Conservation (phyloP, 1,284 basidiomycete genomes). For the Ganoderma boninense region DNA sequence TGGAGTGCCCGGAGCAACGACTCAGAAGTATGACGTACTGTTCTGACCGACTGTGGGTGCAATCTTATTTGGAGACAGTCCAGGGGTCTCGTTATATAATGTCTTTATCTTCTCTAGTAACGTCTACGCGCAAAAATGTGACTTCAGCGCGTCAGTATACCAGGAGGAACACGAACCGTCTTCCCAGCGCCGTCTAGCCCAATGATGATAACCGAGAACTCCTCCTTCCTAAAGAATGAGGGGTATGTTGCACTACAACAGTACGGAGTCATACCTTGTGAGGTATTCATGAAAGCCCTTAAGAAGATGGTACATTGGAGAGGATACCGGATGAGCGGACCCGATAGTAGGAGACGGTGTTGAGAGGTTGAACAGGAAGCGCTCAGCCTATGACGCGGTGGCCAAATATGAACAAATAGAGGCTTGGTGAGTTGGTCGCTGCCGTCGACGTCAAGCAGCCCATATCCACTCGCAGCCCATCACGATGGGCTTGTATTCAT, state of each 20-base stretch:
- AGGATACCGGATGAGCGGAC: neutral
- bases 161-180: slow-evolving; percentile 63
- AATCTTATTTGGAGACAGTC: slow-evolving; percentile 88
- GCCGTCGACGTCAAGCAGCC: slow-evolving; percentile 23
- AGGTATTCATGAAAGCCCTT: slow-evolving; percentile 90
- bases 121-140: slow-evolving; percentile 59
- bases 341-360: no score
- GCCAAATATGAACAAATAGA: slow-evolving; percentile 26
- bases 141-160: slow-evolving; percentile 7
- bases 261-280: slow-evolving; percentile 67
- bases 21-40: slow-evolving; percentile 62
- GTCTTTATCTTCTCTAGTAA: slow-evolving; percentile 94
- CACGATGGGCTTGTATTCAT: slow-evolving; percentile 53
- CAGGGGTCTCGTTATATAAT: slow-evolving; percentile 85
- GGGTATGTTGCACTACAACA: slow-evolving; percentile 42
- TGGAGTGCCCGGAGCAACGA: neutral
- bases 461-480: slow-evolving; percentile 23
- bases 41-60: slow-evolving; percentile 95
- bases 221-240: slow-evolving; percentile 74
- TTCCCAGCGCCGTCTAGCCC: slow-evolving; percentile 92
- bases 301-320: slow-evolving; percentile 87
- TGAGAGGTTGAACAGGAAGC: neutral
- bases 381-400: slow-evolving; percentile 24
- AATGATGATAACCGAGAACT: slow-evolving; percentile 93
- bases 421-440: slow-evolving; percentile 20